These are phyloP conservation scores for Debaryomyces udenii DNA, from an alignment of 1,139 yeast species.

Conservation along the genomic window DNA sequence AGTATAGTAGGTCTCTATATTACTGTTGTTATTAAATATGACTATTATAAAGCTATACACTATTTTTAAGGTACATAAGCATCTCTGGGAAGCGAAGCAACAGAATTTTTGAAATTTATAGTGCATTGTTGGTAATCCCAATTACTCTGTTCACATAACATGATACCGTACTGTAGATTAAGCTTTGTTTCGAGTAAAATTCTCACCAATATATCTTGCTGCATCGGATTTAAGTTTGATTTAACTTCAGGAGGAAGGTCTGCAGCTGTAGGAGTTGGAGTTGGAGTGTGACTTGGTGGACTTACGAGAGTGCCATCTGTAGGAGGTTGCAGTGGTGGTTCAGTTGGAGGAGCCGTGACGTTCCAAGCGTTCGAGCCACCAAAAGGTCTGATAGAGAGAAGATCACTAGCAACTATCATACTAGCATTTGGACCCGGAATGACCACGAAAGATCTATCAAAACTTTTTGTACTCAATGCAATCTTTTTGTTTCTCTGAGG, in stretches of 20 bases:
- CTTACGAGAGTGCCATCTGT: constrained; percentile 13
- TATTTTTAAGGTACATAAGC: constrained; percentile 27
- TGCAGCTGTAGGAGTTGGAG: constrained; percentile 29
- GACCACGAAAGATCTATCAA: constrained; percentile 83
- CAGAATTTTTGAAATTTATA: constrained; percentile 70
- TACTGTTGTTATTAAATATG: not conserved
- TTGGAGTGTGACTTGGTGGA: constrained; percentile 13
- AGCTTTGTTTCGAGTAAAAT: constrained; percentile 75
- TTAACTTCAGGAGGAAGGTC: constrained; percentile 59
- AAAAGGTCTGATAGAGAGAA: constrained; percentile 67
- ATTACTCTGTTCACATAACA: constrained; percentile 87
- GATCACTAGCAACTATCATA: constrained; percentile 83
- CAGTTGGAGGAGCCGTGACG: constrained; percentile 14
- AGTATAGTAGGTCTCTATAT: not conserved
- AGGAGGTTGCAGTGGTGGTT: constrained; percentile 10
- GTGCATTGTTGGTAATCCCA: constrained; percentile 80
- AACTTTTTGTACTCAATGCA: constrained; percentile 67
- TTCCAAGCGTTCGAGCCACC: constrained; percentile 65
- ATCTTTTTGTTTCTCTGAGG: constrained; percentile 37
- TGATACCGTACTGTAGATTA: constrained; percentile 73
- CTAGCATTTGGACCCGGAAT: constrained; percentile 71
- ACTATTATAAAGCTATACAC: constrained; percentile 1
- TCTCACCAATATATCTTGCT: constrained; percentile 67
- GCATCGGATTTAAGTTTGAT: constrained; percentile 53
- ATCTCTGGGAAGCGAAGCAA: constrained; percentile 45